Percentiles rank a stretch among this genome's conserved stretches.
Evolutionary conservation across 169 alveolate genomes (phyloP).

Genomic region (Plasmodium relictum): DNA sequence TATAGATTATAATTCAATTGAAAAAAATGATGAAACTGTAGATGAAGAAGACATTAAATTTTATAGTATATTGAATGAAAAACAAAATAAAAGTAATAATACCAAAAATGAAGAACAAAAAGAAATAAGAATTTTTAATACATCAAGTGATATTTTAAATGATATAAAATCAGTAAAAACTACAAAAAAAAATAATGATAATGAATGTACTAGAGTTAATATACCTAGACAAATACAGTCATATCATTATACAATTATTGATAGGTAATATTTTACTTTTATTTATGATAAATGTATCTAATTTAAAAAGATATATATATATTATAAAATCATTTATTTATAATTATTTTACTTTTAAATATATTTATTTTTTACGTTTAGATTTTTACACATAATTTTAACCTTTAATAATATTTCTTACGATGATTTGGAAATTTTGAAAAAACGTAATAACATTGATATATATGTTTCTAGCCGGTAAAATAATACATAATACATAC

Average conservation of each 20-base stretch:
- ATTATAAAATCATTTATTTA: conserved; percentile 2
- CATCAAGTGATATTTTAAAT: conserved; percentile 19
- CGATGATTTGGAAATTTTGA: conserved; percentile 49
- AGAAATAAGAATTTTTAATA: conserved; percentile 33
- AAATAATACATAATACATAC: background rate
- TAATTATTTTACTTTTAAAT: background rate
- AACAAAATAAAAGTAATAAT: conserved; percentile 30
- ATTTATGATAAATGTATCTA: background rate
- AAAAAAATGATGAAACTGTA: background rate
- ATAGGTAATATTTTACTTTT: conserved; percentile 19
- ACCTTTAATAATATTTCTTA: conserved; percentile 56
- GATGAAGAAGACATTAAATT: conserved; percentile 60
- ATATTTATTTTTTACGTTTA: conserved; percentile 3
- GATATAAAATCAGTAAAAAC: conserved; percentile 63
- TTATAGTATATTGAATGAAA: conserved; percentile 53
- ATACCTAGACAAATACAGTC: conserved; percentile 70
- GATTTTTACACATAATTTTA: conserved; percentile 58
- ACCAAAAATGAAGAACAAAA: conserved; percentile 16
- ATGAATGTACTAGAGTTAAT: background rate
- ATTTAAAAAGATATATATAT: background rate
- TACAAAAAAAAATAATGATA: conserved; percentile 15
- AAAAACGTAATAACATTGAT: conserved; percentile 28
- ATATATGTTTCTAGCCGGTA: conserved; percentile 67
- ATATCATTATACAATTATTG: conserved; percentile 55
- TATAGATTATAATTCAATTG: background rate